Evolutionary conservation across 2,329 filamentous ascomycete genomes (phyloP).

Genomic region (Fusarium annulatum): DNA sequence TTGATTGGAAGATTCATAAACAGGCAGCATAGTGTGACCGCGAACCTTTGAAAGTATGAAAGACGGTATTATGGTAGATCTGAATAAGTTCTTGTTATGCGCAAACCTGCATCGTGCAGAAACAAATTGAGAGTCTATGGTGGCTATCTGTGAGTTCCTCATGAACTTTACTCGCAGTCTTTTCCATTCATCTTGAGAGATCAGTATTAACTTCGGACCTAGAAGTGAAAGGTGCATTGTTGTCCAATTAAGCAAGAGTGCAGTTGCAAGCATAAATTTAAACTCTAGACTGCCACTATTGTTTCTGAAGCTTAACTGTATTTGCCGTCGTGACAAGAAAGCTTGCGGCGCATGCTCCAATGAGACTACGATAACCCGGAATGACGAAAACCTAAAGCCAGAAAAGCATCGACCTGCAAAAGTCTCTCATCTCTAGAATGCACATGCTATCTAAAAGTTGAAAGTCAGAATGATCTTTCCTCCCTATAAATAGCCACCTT

Average conservation of each 20-base stretch:
- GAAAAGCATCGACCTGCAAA: fast-evolving
- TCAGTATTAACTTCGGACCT: fast-evolving
- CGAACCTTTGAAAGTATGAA: fast-evolving
- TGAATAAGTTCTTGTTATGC: fast-evolving
- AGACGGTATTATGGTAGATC: fast-evolving
- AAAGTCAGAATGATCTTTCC: background rate
- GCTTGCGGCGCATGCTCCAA: background rate
- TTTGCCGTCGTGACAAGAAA: fast-evolving
- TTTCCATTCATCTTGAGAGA: fast-evolving
- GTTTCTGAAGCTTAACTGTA: fast-evolving
- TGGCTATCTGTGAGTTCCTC: background rate
- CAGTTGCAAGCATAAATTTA: fast-evolving
- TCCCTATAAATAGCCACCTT: background rate
- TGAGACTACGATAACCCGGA: fast-evolving
- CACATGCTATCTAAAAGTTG: fast-evolving
- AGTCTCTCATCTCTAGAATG: fast-evolving
- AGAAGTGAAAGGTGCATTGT: fast-evolving
- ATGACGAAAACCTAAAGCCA: too few relatives aligned
- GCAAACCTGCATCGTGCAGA: fast-evolving
- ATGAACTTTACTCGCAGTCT: fast-evolving
- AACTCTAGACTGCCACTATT: fast-evolving
- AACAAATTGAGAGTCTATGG: fast-evolving
- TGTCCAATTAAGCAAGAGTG: fast-evolving
- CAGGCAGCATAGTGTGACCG: fast-evolving
- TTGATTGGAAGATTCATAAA: fast-evolving